Evolutionary conservation across 1,139 yeast genomes (phyloP).

Genomic region (Candida gigantensis): DNA sequence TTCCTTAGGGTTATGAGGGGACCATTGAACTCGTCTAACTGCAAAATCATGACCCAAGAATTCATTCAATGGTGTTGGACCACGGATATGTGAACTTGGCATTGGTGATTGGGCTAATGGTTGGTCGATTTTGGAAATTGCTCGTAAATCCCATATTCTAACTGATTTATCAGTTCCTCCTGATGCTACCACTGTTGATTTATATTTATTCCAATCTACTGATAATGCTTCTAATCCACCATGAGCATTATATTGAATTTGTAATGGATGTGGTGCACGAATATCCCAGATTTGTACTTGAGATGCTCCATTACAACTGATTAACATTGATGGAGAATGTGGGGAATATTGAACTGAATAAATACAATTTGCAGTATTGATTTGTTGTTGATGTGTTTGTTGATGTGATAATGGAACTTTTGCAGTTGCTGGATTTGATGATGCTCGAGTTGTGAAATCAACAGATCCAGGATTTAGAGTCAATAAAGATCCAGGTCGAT

Average conservation of each 20-base stretch:
- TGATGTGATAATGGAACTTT: slow-evolving; percentile 35
- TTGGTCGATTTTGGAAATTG: slow-evolving; percentile 50
- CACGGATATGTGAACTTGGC: slow-evolving; percentile 49
- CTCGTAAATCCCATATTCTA: slow-evolving; percentile 85
- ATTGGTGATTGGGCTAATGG: slow-evolving; percentile 37
- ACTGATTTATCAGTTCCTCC: slow-evolving; percentile 88
- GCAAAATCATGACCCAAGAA: slow-evolving; percentile 89
- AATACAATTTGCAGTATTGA: slow-evolving; percentile 53
- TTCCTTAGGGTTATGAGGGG: slow-evolving; percentile 78
- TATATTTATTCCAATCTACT: slow-evolving; percentile 90
- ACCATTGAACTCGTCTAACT: slow-evolving; percentile 79
- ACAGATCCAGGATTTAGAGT: slow-evolving; percentile 50
- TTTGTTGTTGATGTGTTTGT: slow-evolving; percentile 24
- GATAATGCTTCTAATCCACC: slow-evolving; percentile 78
- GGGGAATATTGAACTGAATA: slow-evolving; percentile 87
- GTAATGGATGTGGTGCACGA: slow-evolving; percentile 66
- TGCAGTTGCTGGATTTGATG: slow-evolving; percentile 21
- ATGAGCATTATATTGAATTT: slow-evolving; percentile 66
- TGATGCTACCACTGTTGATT: slow-evolving; percentile 74
- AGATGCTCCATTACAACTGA: slow-evolving; percentile 81
- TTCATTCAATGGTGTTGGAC: slow-evolving; percentile 75
- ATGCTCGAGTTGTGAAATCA: slow-evolving; percentile 30
- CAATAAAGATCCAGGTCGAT: slow-evolving; percentile 55
- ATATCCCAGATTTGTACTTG: slow-evolving; percentile 82
- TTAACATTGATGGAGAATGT: slow-evolving; percentile 69